Conservation (phyloP, 192 early-diverging fungal species). For the Gryganskiella cystojenkinii region DNA sequence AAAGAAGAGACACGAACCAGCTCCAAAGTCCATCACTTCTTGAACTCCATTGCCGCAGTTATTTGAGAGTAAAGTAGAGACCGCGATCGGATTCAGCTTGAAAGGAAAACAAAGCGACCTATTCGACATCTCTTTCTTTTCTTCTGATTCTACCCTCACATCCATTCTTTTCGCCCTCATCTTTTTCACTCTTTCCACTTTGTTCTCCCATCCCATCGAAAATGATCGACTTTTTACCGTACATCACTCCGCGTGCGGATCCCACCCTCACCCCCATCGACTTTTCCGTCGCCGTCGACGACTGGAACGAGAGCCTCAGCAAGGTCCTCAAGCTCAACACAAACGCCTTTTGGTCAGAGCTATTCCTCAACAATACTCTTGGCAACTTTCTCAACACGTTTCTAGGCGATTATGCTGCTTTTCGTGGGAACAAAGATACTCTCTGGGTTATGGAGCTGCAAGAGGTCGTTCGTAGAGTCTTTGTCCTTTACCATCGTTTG, state of each 20-base stretch:
- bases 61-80: not conserved
- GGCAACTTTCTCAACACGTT: conserved; percentile 46
- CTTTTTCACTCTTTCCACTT: not conserved
- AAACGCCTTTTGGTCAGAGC: conserved; percentile 30
- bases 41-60: no score
- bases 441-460: conserved; percentile 39
- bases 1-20: no score
- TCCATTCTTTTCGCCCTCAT: not conserved
- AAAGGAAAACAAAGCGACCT: not conserved
- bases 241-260: conserved; percentile 35
- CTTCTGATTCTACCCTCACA: conserved; percentile 1
- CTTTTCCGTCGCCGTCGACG: conserved; percentile 45
- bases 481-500: conserved; percentile 42
- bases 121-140: not conserved
- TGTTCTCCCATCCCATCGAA: not conserved
- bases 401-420: conserved; percentile 46
- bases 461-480: conserved; percentile 41
- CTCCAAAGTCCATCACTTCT: not conserved
- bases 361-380: conserved; percentile 25
- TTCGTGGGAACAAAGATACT: conserved; percentile 30
- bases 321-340: conserved; percentile 34
- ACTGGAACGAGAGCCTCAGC: conserved; percentile 50
- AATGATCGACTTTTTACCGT: conserved; percentile 38
- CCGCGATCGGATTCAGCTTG: not conserved
- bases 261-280: conserved; percentile 38